Evolutionary conservation across 306 rosid genomes (phyloP).

Genomic region (Mimosa pudica): DNA sequence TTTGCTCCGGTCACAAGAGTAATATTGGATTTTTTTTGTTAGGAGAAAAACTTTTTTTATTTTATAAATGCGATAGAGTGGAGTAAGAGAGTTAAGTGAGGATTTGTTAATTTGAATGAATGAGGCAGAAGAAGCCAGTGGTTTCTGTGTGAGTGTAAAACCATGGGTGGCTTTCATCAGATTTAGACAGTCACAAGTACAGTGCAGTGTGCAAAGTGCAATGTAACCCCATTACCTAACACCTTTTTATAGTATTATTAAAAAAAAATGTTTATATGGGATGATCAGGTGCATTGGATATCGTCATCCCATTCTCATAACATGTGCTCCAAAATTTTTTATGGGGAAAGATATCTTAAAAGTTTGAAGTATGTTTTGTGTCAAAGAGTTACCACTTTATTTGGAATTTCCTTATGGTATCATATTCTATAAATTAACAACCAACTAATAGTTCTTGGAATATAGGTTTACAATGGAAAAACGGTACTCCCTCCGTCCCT

Average conservation of each 20-base stretch:
- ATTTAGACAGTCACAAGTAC: background rate
- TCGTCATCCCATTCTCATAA: constrained; percentile 8
- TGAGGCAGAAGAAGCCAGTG: constrained; percentile 33
- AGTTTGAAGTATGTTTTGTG: too few species aligned
- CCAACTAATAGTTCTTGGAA: too few species aligned
- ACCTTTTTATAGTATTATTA: background rate
- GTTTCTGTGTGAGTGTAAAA: constrained; percentile 41
- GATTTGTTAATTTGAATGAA: background rate
- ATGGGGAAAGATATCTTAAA: background rate
- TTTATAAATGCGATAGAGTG: background rate
- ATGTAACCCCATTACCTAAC: constrained; percentile 22
- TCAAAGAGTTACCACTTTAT: too few species aligned
- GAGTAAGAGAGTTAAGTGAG: background rate
- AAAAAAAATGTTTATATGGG: background rate
- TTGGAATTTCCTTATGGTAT: too few species aligned
- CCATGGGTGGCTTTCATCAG: constrained; percentile 47
- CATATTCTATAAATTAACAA: too few species aligned
- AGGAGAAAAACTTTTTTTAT: background rate
- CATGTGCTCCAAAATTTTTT: background rate
- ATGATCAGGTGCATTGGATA: constrained; percentile 25
- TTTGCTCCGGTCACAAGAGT: too few species aligned
- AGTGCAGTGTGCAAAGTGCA: background rate
- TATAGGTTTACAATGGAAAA: too few species aligned
- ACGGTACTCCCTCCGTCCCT: too few species aligned
- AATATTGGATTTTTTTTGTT: too few species aligned